Conservation (phyloP, 331 rosid species). For the Cucumis variabilis region DNA sequence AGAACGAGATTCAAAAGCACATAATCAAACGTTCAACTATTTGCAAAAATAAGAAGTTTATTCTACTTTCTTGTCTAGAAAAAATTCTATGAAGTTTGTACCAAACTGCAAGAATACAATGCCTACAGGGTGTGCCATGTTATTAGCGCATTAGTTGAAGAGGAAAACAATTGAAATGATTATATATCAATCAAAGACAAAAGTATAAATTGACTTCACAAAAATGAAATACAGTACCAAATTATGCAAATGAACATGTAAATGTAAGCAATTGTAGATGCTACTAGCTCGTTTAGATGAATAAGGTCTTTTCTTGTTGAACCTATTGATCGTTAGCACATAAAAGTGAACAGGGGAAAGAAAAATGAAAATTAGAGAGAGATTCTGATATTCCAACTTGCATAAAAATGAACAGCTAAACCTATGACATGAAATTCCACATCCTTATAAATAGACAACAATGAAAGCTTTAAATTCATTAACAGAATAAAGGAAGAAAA, state of each 20-base stretch:
- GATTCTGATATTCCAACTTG: conserved; percentile 33
- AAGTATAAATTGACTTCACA: too few relatives aligned
- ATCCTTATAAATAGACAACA: conserved; percentile 56
- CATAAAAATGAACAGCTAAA: conserved; percentile 15
- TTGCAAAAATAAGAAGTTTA: neutral
- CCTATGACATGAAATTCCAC: conserved; percentile 16
- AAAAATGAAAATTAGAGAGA: neutral
- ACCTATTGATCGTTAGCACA: too few relatives aligned
- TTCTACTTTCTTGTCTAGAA: neutral
- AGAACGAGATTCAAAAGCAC: neutral
- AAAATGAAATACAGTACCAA: too few relatives aligned
- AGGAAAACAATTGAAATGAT: neutral
- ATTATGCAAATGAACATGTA: too few relatives aligned
- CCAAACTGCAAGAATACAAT: neutral
- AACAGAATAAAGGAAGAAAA: neutral
- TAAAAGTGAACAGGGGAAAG: too few relatives aligned
- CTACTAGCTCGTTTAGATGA: too few relatives aligned
- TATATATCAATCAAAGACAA: neutral
- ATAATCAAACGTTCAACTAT: neutral
- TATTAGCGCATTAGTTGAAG: neutral
- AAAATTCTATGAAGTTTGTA: conserved; percentile 14
- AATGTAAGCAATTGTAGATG: too few relatives aligned
- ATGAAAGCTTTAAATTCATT: conserved; percentile 33
- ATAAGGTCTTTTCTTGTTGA: too few relatives aligned
- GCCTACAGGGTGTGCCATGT: neutral